phyloP scores from a whole-genome alignment of 2,329 filamentous ascomycete genomes.

The Colletotrichum echinochloae region DNA sequence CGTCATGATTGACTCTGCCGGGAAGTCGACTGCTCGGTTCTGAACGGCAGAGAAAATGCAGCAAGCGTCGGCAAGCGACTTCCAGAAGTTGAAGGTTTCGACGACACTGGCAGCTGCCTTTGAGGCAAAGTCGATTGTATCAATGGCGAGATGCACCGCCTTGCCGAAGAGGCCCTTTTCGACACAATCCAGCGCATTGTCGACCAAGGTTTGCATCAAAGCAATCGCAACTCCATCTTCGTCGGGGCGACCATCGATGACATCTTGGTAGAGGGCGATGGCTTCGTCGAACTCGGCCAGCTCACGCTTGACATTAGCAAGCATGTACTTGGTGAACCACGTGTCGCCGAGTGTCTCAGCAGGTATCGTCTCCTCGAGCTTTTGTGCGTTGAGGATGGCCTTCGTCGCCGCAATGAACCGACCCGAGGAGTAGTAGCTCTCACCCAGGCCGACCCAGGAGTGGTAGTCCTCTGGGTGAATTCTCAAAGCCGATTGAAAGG shows the following conservation, averaged over 20 bases:
- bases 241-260: constrained; percentile 73
- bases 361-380: constrained; percentile 71
- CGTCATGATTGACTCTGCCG: constrained; percentile 65
- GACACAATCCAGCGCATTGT: constrained; percentile 81
- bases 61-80: constrained; percentile 88
- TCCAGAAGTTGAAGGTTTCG: constrained; percentile 94
- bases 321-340: constrained; percentile 98
- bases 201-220: constrained; percentile 87
- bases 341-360: constrained; percentile 66
- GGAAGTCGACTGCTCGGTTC: constrained; percentile 72
- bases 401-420: constrained; percentile 94
- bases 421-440: constrained; percentile 95
- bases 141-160: constrained; percentile 75
- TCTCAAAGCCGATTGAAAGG: constrained; percentile 89
- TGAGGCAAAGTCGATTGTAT: constrained; percentile 76
- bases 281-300: constrained; percentile 91
- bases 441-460: constrained; percentile 95
- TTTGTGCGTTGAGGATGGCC: constrained; percentile 87
- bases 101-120: constrained; percentile 70
- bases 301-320: constrained; percentile 93
- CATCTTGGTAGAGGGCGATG: constrained; percentile 79
- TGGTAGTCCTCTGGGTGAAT: constrained; percentile 90
- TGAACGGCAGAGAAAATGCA: constrained; percentile 86
- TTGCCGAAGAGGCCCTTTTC: constrained; percentile 90
- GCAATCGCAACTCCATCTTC: constrained; percentile 92